These are phyloP conservation scores for Circinella minor DNA, from an alignment of 371 early-diverging fungal genomes.

Conservation along the genomic window DNA sequence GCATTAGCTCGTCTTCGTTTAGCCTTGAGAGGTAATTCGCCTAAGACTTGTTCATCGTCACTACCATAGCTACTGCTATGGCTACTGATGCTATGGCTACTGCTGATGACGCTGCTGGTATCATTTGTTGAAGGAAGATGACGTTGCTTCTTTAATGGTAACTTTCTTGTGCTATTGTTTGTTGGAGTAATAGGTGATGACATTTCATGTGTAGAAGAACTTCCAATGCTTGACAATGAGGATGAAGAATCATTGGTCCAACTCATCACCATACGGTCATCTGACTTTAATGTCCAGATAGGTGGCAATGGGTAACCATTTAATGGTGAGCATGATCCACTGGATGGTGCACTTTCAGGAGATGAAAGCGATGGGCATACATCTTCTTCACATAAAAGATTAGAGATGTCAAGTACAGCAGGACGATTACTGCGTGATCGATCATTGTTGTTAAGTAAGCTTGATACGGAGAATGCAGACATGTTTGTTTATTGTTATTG, in stretches of 20 bases:
- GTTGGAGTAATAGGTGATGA: neutral
- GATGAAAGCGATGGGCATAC: constrained; percentile 32
- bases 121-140: neutral
- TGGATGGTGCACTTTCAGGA: constrained; percentile 12
- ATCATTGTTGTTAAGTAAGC: constrained; percentile 5
- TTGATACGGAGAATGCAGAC: constrained; percentile 15
- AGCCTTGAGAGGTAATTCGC: constrained; percentile 35
- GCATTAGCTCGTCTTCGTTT: constrained; percentile 59
- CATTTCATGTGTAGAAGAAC: neutral
- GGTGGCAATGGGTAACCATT: constrained; percentile 36
- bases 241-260: constrained; percentile 7
- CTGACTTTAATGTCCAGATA: constrained; percentile 5
- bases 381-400: constrained; percentile 25
- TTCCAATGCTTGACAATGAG: constrained; percentile 1
- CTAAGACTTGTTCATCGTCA: constrained; percentile 14
- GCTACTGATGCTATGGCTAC: neutral
- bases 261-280: constrained; percentile 3
- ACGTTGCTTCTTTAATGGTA: constrained; percentile 10
- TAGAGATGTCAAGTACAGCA: constrained; percentile 43
- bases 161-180: neutral
- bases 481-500: neutral
- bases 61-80: neutral
- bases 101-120: constrained; percentile 5
- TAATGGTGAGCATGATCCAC: constrained; percentile 36
- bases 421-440: constrained; percentile 24